phyloP scores from a whole-genome alignment of 129 eudicot species.

The Flaveria linearis region DNA sequence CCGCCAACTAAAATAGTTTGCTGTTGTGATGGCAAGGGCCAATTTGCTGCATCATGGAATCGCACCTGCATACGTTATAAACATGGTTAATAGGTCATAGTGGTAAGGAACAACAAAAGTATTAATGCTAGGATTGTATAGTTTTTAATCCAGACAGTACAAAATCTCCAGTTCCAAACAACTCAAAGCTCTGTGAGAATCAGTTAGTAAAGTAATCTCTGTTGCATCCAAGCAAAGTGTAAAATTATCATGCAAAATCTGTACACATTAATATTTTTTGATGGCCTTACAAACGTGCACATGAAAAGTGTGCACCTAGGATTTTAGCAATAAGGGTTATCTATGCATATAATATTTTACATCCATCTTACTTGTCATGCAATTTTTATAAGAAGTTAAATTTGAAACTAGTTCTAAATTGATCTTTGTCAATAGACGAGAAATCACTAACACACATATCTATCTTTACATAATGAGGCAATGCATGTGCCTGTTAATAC shows the following conservation, averaged over 20 bases:
- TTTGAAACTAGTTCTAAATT: not conserved
- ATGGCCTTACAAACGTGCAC: not conserved
- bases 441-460: not conserved
- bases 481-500: not conserved
- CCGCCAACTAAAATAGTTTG: not conserved
- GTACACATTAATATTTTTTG: not conserved
- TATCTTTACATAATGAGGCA: not conserved
- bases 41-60: not conserved
- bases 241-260: not conserved
- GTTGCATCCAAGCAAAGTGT: not conserved
- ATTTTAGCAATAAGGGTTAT: not conserved
- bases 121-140: not conserved
- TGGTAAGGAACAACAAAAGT: not conserved
- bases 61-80: not conserved
- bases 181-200: not conserved
- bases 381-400: not conserved
- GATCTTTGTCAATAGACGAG: not conserved
- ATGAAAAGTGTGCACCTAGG: not conserved
- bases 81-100: not conserved
- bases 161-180: not conserved
- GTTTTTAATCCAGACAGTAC: not conserved
- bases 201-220: not conserved
- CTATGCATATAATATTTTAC: not conserved
- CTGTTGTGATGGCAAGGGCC: not conserved
- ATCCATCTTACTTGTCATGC: not conserved